phyloP scores from a whole-genome alignment of 2,329 filamentous ascomycete genomes.

The Pleoardoris graminearum region DNA sequence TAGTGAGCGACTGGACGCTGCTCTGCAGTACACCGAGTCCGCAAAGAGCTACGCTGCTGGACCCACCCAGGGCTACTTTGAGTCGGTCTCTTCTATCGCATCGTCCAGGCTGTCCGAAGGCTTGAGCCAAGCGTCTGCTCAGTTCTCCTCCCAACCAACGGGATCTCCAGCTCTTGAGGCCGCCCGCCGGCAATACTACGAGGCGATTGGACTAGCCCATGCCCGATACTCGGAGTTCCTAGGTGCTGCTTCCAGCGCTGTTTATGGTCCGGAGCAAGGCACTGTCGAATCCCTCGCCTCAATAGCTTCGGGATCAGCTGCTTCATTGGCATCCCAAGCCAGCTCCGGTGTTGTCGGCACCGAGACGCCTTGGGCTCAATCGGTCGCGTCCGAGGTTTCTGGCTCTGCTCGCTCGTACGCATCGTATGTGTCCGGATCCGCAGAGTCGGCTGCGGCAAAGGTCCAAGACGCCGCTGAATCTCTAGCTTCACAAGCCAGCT shows the following conservation, averaged over 20 bases:
- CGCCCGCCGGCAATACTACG: conserved; percentile 72
- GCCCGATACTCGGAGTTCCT: conserved; percentile 78
- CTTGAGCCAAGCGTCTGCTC: conserved; percentile 69
- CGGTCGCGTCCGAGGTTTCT: conserved; percentile 45
- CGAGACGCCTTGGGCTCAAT: conserved; percentile 55
- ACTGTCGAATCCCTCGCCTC: conserved; percentile 41
- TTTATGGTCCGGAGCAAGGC: conserved; percentile 56
- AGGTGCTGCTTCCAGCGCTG: conserved; percentile 69
- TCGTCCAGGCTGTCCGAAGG: conserved; percentile 71
- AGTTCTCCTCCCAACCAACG: conserved; percentile 68
- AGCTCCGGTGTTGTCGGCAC: conserved; percentile 48
- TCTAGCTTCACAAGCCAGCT: conserved; percentile 51
- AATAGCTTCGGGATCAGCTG: conserved; percentile 45
- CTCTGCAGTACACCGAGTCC: conserved; percentile 51
- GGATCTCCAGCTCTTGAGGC: conserved; percentile 56
- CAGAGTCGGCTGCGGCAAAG: conserved; percentile 49
- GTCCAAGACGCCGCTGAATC: conserved; percentile 54
- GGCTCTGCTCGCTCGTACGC: conserved; percentile 44
- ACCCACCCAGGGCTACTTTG: conserved; percentile 54
- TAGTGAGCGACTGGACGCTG: conserved; percentile 60
- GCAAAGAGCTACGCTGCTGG: conserved; percentile 46
- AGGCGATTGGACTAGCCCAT: conserved; percentile 76
- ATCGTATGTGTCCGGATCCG: conserved; percentile 38
- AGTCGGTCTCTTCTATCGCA: conserved; percentile 68
- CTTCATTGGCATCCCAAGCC: conserved; percentile 48